Evolutionary conservation across 2,329 filamentous ascomycete genomes (phyloP), one percentile per base, ranked within the genome.

Genomic region (Byssoonygena ceratinophila): DNA sequence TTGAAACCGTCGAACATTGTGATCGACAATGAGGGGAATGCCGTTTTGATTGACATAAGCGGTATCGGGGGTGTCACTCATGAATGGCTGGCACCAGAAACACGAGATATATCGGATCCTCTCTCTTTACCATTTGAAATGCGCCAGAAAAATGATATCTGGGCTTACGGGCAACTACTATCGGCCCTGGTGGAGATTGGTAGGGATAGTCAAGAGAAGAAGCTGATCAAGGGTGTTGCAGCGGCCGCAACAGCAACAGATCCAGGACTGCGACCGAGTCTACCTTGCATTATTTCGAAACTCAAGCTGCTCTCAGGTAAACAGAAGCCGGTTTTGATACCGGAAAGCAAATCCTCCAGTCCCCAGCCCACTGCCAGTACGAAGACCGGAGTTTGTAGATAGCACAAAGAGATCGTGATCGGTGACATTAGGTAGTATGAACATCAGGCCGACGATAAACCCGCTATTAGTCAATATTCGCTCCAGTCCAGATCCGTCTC

Each of bases 1-100:
- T 49, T 60, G 25, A 59, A 60, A 39, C 56, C 55, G 2, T 58
- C 55, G 25, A 61, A 59, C 50, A 41, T 60, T 20, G 53, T 60
- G 52, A 23, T 59, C 1, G 58, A 61, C 47, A 44, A 27, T 1
- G 16, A 51, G n/a, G 22, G 31, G 39, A 56, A 59, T 53, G 58
- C 59, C 11, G 40, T 60, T 12, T 56, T 61, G 11, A 59, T 59
- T 45, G 57, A 60, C 54, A 54, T 59, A 16, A 57, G 59, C 18
- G 58, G 58, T 3, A 55, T 51, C 37, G 57, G 56, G 8, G 46
- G 46, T 1, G 48, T 52, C 23, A 46, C 12, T 16, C 53, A 51
- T 53, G 56, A 56, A 56, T 59, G 55, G 58, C 54, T 56, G 9
- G 51, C 57, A 31, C 55, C 55, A n/a, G 58, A 59, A 47, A 58